Base-by-base conservation (phyloP, 177 flowering plant species). In the Vitis hybrid region DNA sequence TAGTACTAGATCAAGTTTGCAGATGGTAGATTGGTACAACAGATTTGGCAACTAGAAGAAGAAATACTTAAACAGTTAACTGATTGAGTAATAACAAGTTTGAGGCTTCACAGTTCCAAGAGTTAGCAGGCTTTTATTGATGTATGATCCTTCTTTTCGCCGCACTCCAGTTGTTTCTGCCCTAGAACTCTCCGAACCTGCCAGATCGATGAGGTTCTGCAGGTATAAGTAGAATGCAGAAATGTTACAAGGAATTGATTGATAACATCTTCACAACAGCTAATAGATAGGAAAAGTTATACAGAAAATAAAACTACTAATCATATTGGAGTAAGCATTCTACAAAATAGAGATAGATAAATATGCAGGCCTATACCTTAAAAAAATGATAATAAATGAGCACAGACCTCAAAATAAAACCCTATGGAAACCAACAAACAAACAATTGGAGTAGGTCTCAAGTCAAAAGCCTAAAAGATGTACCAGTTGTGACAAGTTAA, bases 121-220 rank as follows among this genome's bases (percentile, higher is more conserved):
- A 64, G 97, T 91, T 49, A 95, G 85, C 68, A 95, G 78, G 77
- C 99, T 95, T 84, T 95, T 95, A 72, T 95, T 95, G 39, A 95
- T 95, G 77, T 89, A 95, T 52, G 99, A 87, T 76, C 99, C 99
- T 84, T 95, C 99, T 78, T 91, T 95, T 66, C 95, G 79, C 51
- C 99, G 86, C 64, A 91, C 75, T 66, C 98, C 98, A 82, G 88
- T 89, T 19, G 99, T 93, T 90, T 90, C 99, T 66, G 86, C 98
- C 84, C 77, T 93, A 60, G 99, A 93, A 83, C 99, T 95, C 85
- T 95, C 99, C 66, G 97, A 93, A 88, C 98, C 99, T 85, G 99
- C 99, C 89, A 95, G 95, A 87, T 95, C 99, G 86, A 93, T 91
- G 84, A 95, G 97, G 92, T 95, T 89, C 99, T 93, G 98, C 99